A percentile compares a stretch with the other conserved stretches of the same genome.
phyloP scores from a whole-genome alignment of 208 protist genomes.

The Trichomonas gallinae region DNA sequence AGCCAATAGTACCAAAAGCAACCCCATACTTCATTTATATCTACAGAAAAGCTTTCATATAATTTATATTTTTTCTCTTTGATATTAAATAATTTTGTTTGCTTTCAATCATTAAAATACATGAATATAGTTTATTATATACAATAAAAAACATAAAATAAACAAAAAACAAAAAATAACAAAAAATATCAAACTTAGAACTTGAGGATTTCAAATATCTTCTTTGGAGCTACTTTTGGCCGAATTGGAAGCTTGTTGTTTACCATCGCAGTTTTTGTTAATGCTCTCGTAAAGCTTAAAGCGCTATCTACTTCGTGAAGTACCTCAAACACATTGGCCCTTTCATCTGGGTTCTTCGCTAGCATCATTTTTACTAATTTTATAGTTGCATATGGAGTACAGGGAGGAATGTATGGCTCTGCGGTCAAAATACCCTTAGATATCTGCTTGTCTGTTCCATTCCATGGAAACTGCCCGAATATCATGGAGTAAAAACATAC shows the following conservation, averaged over 20 bases:
- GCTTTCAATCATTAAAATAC: no score
- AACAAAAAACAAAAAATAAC: neutral
- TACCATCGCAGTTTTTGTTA: neutral
- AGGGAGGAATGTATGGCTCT: neutral
- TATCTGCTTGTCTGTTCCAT: neutral
- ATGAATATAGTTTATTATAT: neutral
- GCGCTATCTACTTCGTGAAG: neutral
- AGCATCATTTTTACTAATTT: neutral
- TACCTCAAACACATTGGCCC: neutral
- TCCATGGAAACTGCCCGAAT: neutral
- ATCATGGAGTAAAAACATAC: neutral
- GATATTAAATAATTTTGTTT: no score
- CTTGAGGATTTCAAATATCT: neutral
- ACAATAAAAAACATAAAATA: neutral
- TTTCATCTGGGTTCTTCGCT: neutral
- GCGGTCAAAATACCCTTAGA: neutral
- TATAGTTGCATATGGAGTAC: neutral
- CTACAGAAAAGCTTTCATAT: neutral
- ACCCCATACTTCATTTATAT: neutral
- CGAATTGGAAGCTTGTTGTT: neutral
- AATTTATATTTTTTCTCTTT: no score
- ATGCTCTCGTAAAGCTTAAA: neutral
- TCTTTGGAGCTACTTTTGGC: neutral
- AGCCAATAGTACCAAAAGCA: neutral
- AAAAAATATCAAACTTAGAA: neutral